phyloP scores from a whole-genome alignment of 345 rosid species.

The Gossypium anomalum region DNA sequence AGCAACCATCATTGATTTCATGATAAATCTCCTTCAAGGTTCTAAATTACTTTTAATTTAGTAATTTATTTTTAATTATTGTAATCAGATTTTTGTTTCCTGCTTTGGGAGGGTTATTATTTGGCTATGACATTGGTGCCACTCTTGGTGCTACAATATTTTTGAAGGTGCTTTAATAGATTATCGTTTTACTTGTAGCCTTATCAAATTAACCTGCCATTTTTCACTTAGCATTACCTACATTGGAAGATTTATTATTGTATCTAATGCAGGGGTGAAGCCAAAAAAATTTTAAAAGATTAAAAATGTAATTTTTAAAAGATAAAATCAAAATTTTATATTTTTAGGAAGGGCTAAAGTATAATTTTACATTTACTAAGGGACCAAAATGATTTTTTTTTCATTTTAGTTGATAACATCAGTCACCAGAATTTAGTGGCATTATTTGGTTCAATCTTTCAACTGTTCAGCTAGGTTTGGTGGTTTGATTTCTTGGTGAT shows the following conservation, averaged over 20 bases:
- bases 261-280: constrained; percentile 8
- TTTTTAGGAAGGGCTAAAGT: no score
- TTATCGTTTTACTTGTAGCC: not conserved
- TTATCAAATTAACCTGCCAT: not conserved
- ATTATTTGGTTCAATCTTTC: constrained; percentile 84
- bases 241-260: not conserved
- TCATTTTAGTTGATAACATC: constrained; percentile 17
- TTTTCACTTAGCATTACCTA: not conserved
- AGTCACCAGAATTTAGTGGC: constrained; percentile 89
- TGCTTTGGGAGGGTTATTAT: constrained; percentile 79
- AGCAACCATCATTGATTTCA: no score
- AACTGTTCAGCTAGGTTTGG: constrained; percentile 86
- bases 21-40: not conserved
- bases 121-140: constrained; percentile 99
- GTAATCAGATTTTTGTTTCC: constrained; percentile 76
- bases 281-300: no score
- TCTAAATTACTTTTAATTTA: not conserved
- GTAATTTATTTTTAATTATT: constrained; percentile 18
- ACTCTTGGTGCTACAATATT: constrained; percentile 88
- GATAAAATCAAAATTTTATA: no score
- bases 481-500: constrained; percentile 47
- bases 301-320: no score
- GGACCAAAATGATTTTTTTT: no score
- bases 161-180: constrained; percentile 50
- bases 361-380: no score